Evolutionary conservation across 2,329 filamentous ascomycete genomes (phyloP).

Genomic region (Venturia nashicola): DNA sequence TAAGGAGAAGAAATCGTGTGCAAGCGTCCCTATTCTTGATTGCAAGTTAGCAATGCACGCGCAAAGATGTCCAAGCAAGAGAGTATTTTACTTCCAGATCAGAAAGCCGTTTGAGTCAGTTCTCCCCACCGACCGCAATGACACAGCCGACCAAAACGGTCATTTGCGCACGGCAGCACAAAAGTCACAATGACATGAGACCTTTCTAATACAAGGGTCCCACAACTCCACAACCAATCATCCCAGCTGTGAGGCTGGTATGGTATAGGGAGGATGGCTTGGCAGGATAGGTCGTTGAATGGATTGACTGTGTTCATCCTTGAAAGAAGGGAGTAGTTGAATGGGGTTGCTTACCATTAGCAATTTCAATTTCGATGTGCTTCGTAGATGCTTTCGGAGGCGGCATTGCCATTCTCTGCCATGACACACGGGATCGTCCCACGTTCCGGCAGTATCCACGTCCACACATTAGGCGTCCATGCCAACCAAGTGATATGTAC

Average conservation of each 20-base stretch:
- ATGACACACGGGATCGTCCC: not conserved
- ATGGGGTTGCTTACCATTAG: not conserved
- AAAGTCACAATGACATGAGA: constrained; percentile 7
- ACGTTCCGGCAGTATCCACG: not conserved
- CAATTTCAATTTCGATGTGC: not conserved
- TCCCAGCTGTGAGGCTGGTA: constrained; percentile 6
- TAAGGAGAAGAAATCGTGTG: too few species aligned
- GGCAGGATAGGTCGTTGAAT: constrained; percentile 11
- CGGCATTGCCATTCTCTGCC: too few species aligned
- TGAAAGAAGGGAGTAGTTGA: not conserved
- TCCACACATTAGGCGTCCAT: not conserved
- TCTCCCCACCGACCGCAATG: constrained; percentile 8
- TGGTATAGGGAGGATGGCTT: constrained; percentile 11
- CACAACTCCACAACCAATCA: constrained; percentile 12
- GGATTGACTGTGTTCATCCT: constrained; percentile 11
- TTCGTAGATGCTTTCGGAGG: not conserved
- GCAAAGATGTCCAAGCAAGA: not conserved
- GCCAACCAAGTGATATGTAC: not conserved
- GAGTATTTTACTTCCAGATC: not conserved
- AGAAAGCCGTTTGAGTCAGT: constrained; percentile 10
- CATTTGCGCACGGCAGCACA: constrained; percentile 1
- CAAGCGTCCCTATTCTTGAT: not conserved
- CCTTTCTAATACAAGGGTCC: not conserved
- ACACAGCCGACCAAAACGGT: constrained; percentile 3
- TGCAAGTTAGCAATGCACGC: not conserved